Percentiles rank a stretch among this genome's conserved stretches.
Evolutionary conservation across 2,329 filamentous ascomycete species (phyloP).

Genomic region (Microdochium bolleyi): DNA sequence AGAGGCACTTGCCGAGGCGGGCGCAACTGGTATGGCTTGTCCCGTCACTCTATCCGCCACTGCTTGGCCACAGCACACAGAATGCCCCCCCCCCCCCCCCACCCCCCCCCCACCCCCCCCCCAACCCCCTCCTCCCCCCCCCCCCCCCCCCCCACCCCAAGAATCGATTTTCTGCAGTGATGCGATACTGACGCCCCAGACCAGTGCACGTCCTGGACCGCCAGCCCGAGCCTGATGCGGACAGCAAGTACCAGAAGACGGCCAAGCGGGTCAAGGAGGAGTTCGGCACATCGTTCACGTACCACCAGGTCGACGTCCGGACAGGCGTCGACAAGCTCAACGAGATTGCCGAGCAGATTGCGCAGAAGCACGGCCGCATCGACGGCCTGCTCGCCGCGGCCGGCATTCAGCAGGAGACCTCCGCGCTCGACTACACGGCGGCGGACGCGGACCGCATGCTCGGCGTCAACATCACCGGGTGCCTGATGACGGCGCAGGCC

Average conservation of each 20-base stretch:
- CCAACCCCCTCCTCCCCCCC: too few relatives aligned
- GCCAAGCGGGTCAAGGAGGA: slow-evolving; percentile 55
- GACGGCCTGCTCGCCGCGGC: slow-evolving; percentile 69
- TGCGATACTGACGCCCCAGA: background rate
- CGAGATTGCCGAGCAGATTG: slow-evolving; percentile 60
- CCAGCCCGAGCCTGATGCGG: slow-evolving; percentile 42
- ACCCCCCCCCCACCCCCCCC: too few relatives aligned
- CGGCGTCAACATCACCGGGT: slow-evolving; percentile 79
- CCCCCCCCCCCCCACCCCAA: too few relatives aligned
- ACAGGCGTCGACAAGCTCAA: slow-evolving; percentile 58
- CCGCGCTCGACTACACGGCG: slow-evolving; percentile 73
- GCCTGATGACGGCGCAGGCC: slow-evolving; percentile 78
- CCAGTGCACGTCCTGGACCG: slow-evolving; percentile 62
- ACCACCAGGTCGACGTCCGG: slow-evolving; percentile 74
- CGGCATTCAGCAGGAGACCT: slow-evolving; percentile 73
- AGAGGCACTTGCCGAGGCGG: slow-evolving; percentile 72
- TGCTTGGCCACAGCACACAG: too few relatives aligned
- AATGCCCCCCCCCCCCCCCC: too few relatives aligned
- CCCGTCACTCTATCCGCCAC: too few relatives aligned
- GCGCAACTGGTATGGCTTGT: slow-evolving; percentile 54
- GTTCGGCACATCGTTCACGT: slow-evolving; percentile 61
- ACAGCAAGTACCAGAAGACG: slow-evolving; percentile 55
- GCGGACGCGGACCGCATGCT: slow-evolving; percentile 72
- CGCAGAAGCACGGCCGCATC: slow-evolving; percentile 59
- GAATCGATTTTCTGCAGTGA: too few relatives aligned